Evolutionary conservation across 805 yeast genomes (phyloP), one percentile per base, ranked within the genome.

Genomic region (Candida hungchunana): DNA sequence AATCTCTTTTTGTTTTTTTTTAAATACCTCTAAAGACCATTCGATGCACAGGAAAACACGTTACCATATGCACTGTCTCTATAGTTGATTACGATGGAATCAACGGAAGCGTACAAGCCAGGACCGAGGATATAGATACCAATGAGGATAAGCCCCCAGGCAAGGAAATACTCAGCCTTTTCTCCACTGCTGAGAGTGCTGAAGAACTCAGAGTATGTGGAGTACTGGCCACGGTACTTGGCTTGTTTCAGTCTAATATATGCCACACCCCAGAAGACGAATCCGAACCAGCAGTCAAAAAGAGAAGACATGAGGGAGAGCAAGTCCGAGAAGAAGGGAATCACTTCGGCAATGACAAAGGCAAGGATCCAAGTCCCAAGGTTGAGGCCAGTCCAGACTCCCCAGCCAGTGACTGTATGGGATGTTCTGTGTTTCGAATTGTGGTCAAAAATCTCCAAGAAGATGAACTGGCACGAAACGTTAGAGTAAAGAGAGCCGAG

Each of bases 221-320:
- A 41, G 20, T 49, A 56, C 15, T 57, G 50, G 6, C 55, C 55
- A 32, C 57, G 57, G 31, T 56, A 51, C 22, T 57, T 55, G n/a
- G 55, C 56, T 33, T 59, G 57, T 42, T 63, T 63, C 44, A 74
- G 57, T 46, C 68, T 64, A 50, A 72, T 66, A 53, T 54, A 76
- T 0, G 82, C 81, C 20, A 73, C 67, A 12, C 79, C 73, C 82
- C 82, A 76, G 46, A 75, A 76, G 6, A 75, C 73, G 46, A 74
- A 76, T 0, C 82, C 82, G 45, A 76, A 77, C 78, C 80, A 77
- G 52, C 81, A 75, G 53, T 76, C 82, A 48, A 76, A 76, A 34
- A 77, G 58, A 3, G 82, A 75, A 11, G 75, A 69, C 80, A 76
- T 75, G 47, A 76, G 58, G 4, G 79, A 66, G 22, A 76, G 59